Base-by-base conservation (phyloP, 1,284 basidiomycete species). In the Malassezia arunalokei region DNA sequence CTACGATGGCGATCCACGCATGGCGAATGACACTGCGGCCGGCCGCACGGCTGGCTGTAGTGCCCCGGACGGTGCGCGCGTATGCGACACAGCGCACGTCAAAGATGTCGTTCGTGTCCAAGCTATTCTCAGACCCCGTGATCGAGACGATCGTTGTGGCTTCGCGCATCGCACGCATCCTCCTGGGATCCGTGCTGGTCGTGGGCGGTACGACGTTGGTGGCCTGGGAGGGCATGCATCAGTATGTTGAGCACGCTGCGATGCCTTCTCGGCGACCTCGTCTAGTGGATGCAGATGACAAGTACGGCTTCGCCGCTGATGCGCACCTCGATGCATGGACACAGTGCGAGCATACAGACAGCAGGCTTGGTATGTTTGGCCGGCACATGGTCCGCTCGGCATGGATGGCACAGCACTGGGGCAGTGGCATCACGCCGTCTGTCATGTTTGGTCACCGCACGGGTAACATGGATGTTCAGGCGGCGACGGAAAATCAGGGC, bases 361-460 rank as follows among this genome's bases (percentile, higher is more conserved):
- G 59, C 0, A 42, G 66, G 1, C 50, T 71, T 6, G 68, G 68
- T 11, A 54, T 65, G 37, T 64, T 60, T 49, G 67, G 66, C 0
- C 50, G 67, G 14, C 69, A 72, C 39, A 61, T 63, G 6, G 56
- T 72, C 7, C 56, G 69, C 20, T 57, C 56, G 3, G 69, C 69
- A 0, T 72, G 67, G 66, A 70, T 72, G 53, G 60, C 58, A 8
- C 54, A 59, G 40, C 54, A 68, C 38, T 70, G 65, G 66, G 69
- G 69, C 17, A 60, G 61, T 3, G 69, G 69, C 15, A 60, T 68
- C 28, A 55, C 61, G n/a, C 69, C 69, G 5, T 17, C 40, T 8
- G 47, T 64, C 38, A 45, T 70, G 14, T 60, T 69, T 43, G 56
- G 59, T 15, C 54, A 49, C 15, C 11, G 49, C 48, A 6, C 54